phyloP scores from a whole-genome alignment of 148 eudicot species.

The Arctostaphylos glauca region DNA sequence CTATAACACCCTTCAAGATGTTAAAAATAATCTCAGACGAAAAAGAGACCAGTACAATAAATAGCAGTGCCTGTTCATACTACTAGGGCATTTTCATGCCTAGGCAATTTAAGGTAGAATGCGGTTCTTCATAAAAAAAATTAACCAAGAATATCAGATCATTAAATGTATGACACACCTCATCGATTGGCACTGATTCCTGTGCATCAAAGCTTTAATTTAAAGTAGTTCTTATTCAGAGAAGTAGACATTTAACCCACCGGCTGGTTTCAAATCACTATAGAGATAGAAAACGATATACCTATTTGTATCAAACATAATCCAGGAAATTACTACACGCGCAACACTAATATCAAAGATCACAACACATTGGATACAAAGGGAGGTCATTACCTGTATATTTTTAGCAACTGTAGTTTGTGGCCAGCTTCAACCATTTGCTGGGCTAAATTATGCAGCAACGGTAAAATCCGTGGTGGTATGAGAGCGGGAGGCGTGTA shows the following conservation, averaged over 20 bases:
- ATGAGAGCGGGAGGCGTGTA: constrained; percentile 90
- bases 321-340: background rate
- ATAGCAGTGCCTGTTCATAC: background rate
- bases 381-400: constrained; percentile 61
- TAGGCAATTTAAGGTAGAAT: background rate
- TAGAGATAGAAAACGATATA: background rate
- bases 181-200: background rate
- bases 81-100: background rate
- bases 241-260: background rate
- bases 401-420: constrained; percentile 75
- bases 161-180: background rate
- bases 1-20: background rate
- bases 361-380: background rate
- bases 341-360: background rate
- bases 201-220: background rate
- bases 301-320: background rate
- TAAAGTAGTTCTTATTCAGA: background rate
- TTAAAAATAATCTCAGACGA: background rate
- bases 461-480: constrained; percentile 82
- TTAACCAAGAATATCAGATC: background rate
- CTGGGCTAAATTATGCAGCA: constrained; percentile 82
- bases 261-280: background rate
- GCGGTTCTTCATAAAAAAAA: background rate
- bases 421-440: constrained; percentile 96
- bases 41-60: background rate